Percentiles rank a stretch among this genome's conserved stretches.
Evolutionary conservation across 2,329 filamentous ascomycete genomes (phyloP).

Genomic region (Aspergillus piperis): DNA sequence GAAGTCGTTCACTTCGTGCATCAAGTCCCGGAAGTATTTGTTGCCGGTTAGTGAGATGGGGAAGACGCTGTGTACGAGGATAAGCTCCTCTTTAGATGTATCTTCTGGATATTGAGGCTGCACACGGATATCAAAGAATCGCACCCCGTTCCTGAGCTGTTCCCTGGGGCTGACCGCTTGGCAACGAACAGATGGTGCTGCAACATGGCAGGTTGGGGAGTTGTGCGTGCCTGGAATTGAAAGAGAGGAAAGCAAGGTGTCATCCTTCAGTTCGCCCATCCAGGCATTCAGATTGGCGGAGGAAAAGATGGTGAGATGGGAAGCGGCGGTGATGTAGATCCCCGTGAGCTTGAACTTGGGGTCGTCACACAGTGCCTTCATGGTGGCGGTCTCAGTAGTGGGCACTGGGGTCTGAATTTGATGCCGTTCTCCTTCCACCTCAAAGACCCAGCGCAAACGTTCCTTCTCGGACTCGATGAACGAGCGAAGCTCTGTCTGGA

Average conservation of each 20-base stretch:
- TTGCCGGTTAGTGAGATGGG: constrained; percentile 80
- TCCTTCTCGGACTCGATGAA: constrained; percentile 62
- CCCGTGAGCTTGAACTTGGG: constrained; percentile 62
- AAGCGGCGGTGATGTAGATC: constrained; percentile 62
- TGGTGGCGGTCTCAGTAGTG: constrained; percentile 59
- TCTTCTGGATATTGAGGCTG: constrained; percentile 63
- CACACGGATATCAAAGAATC: constrained; percentile 91
- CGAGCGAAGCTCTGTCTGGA: constrained; percentile 62
- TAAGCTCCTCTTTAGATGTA: constrained; percentile 64
- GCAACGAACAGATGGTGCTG: constrained; percentile 89
- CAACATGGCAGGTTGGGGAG: constrained; percentile 78
- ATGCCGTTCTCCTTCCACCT: constrained; percentile 64
- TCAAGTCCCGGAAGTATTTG: constrained; percentile 75
- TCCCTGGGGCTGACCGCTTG: constrained; percentile 75
- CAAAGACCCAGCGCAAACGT: constrained; percentile 73
- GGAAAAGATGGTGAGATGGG: constrained; percentile 65
- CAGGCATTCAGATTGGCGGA: constrained; percentile 70
- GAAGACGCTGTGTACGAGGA: constrained; percentile 87
- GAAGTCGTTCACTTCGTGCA: constrained; percentile 72
- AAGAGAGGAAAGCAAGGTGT: constrained; percentile 73
- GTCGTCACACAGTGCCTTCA: constrained; percentile 58
- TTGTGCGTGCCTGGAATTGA: constrained; percentile 97
- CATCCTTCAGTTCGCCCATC: constrained; percentile 77
- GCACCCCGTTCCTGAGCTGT: constrained; percentile 86
- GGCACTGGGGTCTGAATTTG: constrained; percentile 71